Percentiles rank a stretch among this genome's conserved stretches.
Evolutionary conservation across 2,329 filamentous ascomycete genomes (phyloP).

Genomic region (Talaromyces sp.): DNA sequence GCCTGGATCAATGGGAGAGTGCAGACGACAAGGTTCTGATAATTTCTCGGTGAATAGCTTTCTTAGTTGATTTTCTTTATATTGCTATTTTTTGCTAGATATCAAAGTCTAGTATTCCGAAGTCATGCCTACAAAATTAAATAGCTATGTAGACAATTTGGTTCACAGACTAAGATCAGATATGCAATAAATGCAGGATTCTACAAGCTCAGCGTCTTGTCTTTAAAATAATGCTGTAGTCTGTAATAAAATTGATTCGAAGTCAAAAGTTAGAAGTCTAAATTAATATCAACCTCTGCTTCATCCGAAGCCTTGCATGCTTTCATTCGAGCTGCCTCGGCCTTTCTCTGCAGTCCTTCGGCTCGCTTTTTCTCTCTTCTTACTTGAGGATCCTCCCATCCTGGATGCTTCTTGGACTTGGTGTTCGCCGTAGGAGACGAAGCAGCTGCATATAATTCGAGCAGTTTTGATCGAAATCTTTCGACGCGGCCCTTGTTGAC

Average conservation of each 20-base stretch:
- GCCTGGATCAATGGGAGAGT: not conserved
- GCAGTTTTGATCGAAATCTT: constrained; percentile 28
- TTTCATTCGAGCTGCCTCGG: constrained; percentile 12
- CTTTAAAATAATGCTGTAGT: not conserved
- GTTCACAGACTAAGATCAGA: not conserved
- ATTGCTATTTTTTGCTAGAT: not conserved
- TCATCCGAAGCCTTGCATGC: constrained; percentile 9
- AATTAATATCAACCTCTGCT: constrained; percentile 10
- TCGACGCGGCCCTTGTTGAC: constrained; percentile 35
- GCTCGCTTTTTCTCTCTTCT: constrained; percentile 35
- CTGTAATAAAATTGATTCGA: not conserved
- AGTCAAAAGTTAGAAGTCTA: not conserved
- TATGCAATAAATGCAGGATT: not conserved
- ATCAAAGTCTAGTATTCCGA: not conserved
- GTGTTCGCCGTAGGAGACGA: not conserved
- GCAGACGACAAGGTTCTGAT: not conserved
- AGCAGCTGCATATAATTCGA: constrained; percentile 17
- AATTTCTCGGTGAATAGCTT: not conserved
- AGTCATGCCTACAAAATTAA: not conserved
- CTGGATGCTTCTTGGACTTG: constrained; percentile 14
- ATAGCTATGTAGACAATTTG: not conserved
- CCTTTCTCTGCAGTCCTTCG: constrained; percentile 35
- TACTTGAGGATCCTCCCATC: constrained; percentile 33
- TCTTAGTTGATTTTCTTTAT: not conserved
- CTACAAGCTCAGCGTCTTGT: not conserved